Percentiles rank a stretch among this genome's conserved stretches.
phyloP scores from a whole-genome alignment of 1,284 basidiomycete species.

The Puccinia novopanici region DNA sequence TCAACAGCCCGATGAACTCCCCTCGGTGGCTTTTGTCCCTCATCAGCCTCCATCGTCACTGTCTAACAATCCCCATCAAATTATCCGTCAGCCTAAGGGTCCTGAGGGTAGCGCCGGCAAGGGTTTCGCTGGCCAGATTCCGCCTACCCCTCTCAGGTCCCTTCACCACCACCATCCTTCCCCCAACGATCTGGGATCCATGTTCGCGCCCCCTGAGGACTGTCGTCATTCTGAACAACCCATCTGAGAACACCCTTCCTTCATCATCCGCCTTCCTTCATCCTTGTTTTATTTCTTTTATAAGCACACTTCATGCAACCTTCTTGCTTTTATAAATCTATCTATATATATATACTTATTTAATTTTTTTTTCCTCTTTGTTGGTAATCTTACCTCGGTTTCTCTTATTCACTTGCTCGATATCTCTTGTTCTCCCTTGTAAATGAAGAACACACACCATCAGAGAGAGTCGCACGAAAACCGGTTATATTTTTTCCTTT shows the following conservation, averaged over 20 bases:
- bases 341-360: background rate
- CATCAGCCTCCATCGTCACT: background rate
- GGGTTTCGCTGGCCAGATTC: slow-evolving; percentile 12
- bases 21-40: background rate
- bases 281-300: background rate
- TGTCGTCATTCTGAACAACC: background rate
- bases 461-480: too few species aligned
- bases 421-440: too few species aligned
- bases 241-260: background rate
- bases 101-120: slow-evolving; percentile 35
- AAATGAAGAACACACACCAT: too few species aligned
- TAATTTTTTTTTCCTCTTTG: slow-evolving; percentile 1
- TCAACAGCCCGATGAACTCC: slow-evolving; percentile 2
- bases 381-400: background rate
- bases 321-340: too few species aligned
- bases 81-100: slow-evolving; percentile 44
- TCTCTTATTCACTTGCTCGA: background rate
- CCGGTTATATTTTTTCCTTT: too few species aligned
- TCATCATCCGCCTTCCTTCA: too few species aligned
- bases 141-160: background rate
- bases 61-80: slow-evolving; percentile 17
- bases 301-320: too few species aligned
- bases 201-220: background rate
- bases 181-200: background rate
- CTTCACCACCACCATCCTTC: slow-evolving; percentile 6